Base-by-base conservation (phyloP, 2,329 filamentous ascomycete species). In the Penicillium sclerotigenum region DNA sequence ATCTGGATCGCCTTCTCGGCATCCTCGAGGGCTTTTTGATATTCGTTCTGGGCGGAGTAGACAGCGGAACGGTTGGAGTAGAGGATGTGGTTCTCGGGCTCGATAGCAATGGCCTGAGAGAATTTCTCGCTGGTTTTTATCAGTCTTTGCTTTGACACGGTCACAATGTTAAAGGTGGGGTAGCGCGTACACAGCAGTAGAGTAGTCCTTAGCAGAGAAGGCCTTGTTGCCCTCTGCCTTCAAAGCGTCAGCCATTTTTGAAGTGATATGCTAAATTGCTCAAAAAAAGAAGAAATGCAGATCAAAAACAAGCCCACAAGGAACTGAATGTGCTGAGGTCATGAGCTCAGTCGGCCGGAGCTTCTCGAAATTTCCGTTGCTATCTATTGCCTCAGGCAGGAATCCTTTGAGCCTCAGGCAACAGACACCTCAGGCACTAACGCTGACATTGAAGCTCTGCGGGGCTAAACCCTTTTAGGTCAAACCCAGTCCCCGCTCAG, bases 211-310 rank as follows among this genome's bases (percentile, higher is more conserved):
- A 61, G 90, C 91, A 64, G 91, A 88, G 77, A 99, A 99, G 77
- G 95, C 92, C 82, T 96, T 96, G 83, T 99, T 99, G 81, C 93
- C 94, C 74, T 94, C 88, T 71, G 92, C 91, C 83, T 99, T 99
- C 70, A 99, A 86, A 84, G 93, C 83, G 77, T 88, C 85, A 63
- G 85, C 84, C 85, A 87, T 87, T 61, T 61, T 37, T 78, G 62
- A n/a, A 55, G 16, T 40, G 28, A 42, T 18, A 37, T 38, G 47
- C 36, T 46, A 47, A 49, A 52, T 52, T 48, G 52, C 28, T 40
- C 34, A 29, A 20, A 29, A 42, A 29, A 42, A 37, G 20, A 37
- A 42, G 20, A 34, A 29, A 42, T 48, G 43, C 28, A 34, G 46
- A 37, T 50, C 52, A 50, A 36, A 41, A 52, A 55, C 60, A 65